These are phyloP conservation scores for Phytopythium helicoides DNA, from an alignment of 352 stramenopile genomes.

Conservation along the genomic window DNA sequence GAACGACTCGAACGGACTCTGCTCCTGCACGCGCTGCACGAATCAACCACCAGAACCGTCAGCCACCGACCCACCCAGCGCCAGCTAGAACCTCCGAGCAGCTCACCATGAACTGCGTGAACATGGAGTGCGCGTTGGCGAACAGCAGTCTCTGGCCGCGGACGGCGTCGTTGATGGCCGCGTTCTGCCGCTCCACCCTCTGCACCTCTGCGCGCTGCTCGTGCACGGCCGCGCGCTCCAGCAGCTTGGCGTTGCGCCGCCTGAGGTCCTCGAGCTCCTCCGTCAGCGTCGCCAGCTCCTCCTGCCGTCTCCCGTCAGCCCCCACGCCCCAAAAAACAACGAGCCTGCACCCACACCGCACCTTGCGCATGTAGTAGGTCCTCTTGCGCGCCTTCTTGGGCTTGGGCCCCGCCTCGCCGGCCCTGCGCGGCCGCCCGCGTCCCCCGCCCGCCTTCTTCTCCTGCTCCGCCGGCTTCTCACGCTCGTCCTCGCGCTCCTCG, in stretches of 20 bases:
- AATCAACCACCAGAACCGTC: too few species aligned
- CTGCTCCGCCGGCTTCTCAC: not conserved
- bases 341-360: not conserved
- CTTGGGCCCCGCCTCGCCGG: constrained; percentile 3
- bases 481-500: not conserved
- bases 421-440: not conserved
- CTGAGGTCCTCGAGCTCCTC: constrained; percentile 23
- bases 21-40: constrained; percentile 24
- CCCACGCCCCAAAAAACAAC: not conserved
- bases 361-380: constrained; percentile 52
- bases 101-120: constrained; percentile 34
- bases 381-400: constrained; percentile 30
- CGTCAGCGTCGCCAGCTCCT: not conserved
- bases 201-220: constrained; percentile 1
- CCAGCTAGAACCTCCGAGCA: not conserved
- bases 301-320: not conserved
- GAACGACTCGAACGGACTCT: constrained; percentile 35
- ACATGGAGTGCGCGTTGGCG: constrained; percentile 37
- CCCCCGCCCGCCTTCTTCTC: not conserved
- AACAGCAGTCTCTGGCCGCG: constrained; percentile 33
- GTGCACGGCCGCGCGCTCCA: constrained; percentile 18
- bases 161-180: constrained; percentile 23
- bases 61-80: too few species aligned
- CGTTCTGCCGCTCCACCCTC: constrained; percentile 17
- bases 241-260: constrained; percentile 19